Evolutionary conservation across 1,284 basidiomycete genomes (phyloP), one percentile per base, ranked within the genome.

Genomic region (Wolfiporia cocos): DNA sequence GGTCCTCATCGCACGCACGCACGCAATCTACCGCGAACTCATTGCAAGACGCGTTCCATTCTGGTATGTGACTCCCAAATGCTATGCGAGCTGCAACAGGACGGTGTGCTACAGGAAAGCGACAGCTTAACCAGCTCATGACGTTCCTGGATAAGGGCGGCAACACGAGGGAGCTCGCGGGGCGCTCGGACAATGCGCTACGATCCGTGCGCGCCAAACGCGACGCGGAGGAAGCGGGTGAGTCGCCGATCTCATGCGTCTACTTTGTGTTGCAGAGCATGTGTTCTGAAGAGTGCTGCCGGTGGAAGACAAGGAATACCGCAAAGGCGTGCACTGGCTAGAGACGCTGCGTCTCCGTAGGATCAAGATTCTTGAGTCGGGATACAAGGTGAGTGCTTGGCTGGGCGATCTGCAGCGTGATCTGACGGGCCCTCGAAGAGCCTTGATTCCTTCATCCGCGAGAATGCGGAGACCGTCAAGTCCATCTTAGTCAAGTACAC

Each of bases 191-290:
- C 49, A 73, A 68, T 44, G 79, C 87, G 1, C 66, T 92, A 49
- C 76, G 83, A 44, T 74, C 76, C 24, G 86, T 90, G 24, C 83
- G 86, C 42, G 77, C 85, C 9, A 94, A 92, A 67, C 73, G 92
- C 39, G 93, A 96, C 51, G 85, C 88, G 2, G 93, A 95, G 37
- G 92, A 95, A 61, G 91, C 93, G 39, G 87, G 88, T 88, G 43
- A 52, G 36, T 36, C 10, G 32, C 10, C 26, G 75, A 63, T 33
- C 14, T 38, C 12, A 20, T 33, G 12, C 22, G 5, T 18, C 18
- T n/a, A 15, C 23, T 5, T 37, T 5, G 34, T 19, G 20, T 20
- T 19, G 7, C 6, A 12, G 15, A 14, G 4, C 39, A 17, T 18
- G 4, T 28, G 11, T 21, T 17, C 12, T 42, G 34, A 48, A n/a